Evolutionary conservation across 306 rosid species (phyloP), one percentile per base, ranked within the genome.

Genomic region (Acacia crassicarpa): DNA sequence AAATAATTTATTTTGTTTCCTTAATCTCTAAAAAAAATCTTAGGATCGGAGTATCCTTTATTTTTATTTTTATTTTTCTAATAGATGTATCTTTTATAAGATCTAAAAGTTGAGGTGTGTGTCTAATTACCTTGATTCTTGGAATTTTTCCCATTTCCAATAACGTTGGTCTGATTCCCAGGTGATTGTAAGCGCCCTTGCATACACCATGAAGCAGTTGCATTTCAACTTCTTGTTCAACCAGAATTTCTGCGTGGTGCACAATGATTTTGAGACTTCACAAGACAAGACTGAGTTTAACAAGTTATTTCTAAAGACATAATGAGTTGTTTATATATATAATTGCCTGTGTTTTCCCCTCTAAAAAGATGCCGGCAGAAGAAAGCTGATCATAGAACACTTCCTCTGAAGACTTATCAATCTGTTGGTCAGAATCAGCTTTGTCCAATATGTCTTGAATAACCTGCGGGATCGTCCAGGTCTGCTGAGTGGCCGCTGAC

Each of bases 191-290:
- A 33, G 38, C 5, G 38, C 38, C 38, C 38, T 33, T 33, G 38
- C 5, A 33, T 33, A 33, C 38, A 33, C 38, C 38, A 33, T 4
- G 38, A 33, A 33, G 38, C 38, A 33, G 38, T 33, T 33, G 38
- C 44, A 17, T 32, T 88, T 85, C 56, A 73, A 49, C 43, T 45
- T 84, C 85, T 75, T 84, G 0, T 87, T 81, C 22, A 84, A 11
- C 90, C 87, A 87, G 67, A 81, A 87, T 75, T 81, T 84, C 88
- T 87, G 79, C 70, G 78, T 33, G 38, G 38, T 4, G 5, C 54
- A 68, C 6, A 14, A 48, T 48, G 3, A 48, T 5, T 48, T 48
- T 17, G 8, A 48, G 38, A 33, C 19, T 14, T 48, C 17, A 22
- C 8, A 22, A 22, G 13, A 59, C 38, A 33, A 33, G 5, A 33